Conservation (phyloP, 805 yeast genomes). For the Ogataea chonburiensis region DNA sequence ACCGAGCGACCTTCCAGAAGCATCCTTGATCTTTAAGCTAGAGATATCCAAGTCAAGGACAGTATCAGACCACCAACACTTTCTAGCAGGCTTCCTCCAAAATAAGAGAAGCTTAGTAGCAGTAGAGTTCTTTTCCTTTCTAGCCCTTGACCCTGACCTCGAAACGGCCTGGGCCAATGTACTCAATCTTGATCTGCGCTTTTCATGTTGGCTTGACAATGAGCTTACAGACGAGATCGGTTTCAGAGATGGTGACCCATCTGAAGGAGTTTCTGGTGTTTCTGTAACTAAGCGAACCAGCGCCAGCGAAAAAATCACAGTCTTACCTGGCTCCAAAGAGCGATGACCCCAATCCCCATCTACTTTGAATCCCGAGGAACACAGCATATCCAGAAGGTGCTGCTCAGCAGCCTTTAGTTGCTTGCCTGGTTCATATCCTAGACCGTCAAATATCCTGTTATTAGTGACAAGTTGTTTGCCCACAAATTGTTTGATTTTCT, state of each 20-base stretch:
- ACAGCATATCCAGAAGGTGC: conserved; percentile 91
- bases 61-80: conserved; percentile 95
- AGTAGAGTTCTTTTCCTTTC: conserved; percentile 37
- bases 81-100: conserved; percentile 98
- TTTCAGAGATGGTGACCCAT: conserved; percentile 34
- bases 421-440: conserved; percentile 58
- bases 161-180: conserved; percentile 61
- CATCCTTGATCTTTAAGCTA: conserved; percentile 24
- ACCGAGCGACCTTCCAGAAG: conserved; percentile 30
- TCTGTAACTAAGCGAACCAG: conserved; percentile 54
- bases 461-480: conserved; percentile 63
- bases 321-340: conserved; percentile 80
- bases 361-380: conserved; percentile 76
- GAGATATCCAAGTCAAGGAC: conserved; percentile 44
- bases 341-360: conserved; percentile 84
- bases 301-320: conserved; percentile 83
- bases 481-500: conserved; percentile 66
- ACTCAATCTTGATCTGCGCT: conserved; percentile 58
- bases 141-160: conserved; percentile 36
- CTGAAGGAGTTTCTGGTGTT: conserved; percentile 14
- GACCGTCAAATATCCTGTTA: conserved; percentile 71
- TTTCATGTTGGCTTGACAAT: conserved; percentile 19
- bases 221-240: conserved; percentile 28
- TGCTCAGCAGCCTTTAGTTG: conserved; percentile 86
- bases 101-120: conserved; percentile 71